Conservation (phyloP, 192 early-diverging fungal species). For the Haplosporangium gracile region DNA sequence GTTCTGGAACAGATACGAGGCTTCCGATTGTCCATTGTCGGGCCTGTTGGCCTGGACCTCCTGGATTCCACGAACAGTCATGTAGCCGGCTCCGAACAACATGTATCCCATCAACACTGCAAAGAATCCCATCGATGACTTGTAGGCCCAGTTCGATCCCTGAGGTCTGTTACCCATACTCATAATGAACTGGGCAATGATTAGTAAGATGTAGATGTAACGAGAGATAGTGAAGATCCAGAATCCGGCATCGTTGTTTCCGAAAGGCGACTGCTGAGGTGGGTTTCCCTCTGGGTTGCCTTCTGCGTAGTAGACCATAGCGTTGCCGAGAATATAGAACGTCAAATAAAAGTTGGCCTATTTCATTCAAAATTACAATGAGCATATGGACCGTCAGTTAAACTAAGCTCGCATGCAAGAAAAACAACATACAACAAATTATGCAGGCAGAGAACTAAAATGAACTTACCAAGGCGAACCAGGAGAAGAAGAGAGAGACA, state of each 20-base stretch:
- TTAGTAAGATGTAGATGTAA: slow-evolving; percentile 80
- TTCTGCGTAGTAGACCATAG: slow-evolving; percentile 52
- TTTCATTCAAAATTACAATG: slow-evolving; percentile 5
- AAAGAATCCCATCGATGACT: slow-evolving; percentile 62
- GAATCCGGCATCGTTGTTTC: slow-evolving; percentile 53
- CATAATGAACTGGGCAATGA: slow-evolving; percentile 88
- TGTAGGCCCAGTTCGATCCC: slow-evolving; percentile 77
- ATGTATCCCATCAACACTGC: slow-evolving; percentile 67
- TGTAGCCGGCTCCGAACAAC: slow-evolving; percentile 66
- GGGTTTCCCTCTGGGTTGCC: slow-evolving; percentile 17
- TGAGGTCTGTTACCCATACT: slow-evolving; percentile 97
- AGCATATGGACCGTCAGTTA: neutral
- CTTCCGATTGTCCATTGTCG: slow-evolving; percentile 16
- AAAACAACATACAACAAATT: slow-evolving; percentile 50
- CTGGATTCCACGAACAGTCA: slow-evolving; percentile 59
- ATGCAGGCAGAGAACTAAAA: neutral
- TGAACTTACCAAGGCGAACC: slow-evolving; percentile 86
- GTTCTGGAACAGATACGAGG: slow-evolving; percentile 53
- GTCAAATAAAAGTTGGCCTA: slow-evolving; percentile 91
- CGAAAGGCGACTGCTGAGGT: slow-evolving; percentile 48
- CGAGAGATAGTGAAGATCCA: slow-evolving; percentile 67
- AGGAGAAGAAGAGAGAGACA: slow-evolving; percentile 87
- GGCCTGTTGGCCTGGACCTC: slow-evolving; percentile 14
- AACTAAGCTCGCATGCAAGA: neutral
- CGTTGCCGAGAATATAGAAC: slow-evolving; percentile 85